These are phyloP conservation scores for Planoprotostelium fungivorum DNA, from an alignment of 78 protist species.

Conservation along the genomic window DNA sequence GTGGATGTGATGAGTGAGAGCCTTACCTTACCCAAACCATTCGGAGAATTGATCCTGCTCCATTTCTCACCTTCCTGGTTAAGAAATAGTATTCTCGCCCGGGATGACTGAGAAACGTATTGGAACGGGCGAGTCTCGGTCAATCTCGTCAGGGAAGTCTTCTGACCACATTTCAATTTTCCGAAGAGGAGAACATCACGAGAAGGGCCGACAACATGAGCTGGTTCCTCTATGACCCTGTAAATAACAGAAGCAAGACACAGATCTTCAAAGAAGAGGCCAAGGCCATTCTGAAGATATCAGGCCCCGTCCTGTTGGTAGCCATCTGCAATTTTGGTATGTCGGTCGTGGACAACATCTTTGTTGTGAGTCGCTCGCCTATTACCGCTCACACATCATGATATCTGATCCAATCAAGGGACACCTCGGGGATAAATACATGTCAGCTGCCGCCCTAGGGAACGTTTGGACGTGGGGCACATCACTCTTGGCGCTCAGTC, in stretches of 20 bases:
- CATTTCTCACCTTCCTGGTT: too few relatives aligned
- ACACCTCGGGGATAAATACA: not conserved
- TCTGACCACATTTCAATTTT: too few relatives aligned
- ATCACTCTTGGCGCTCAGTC: not conserved
- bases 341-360: not conserved
- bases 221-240: not conserved
- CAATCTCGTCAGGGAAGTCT: too few relatives aligned
- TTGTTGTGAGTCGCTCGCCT: not conserved
- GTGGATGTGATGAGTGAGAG: too few relatives aligned
- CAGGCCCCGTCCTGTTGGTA: not conserved
- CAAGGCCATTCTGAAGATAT: not conserved
- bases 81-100: too few relatives aligned
- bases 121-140: too few relatives aligned
- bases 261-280: not conserved
- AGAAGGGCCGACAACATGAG: not conserved
- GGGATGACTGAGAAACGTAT: too few relatives aligned
- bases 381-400: too few relatives aligned
- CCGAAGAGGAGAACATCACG: too few relatives aligned
- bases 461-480: not conserved
- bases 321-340: not conserved
- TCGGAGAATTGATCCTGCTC: too few relatives aligned
- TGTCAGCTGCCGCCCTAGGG: not conserved
- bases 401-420: not conserved
- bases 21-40: too few relatives aligned
- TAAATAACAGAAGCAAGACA: not conserved